Evolutionary conservation across 371 early-diverging fungal genomes (phyloP), one percentile per base, ranked within the genome.

Genomic region (Syncephalis plumigaleata): DNA sequence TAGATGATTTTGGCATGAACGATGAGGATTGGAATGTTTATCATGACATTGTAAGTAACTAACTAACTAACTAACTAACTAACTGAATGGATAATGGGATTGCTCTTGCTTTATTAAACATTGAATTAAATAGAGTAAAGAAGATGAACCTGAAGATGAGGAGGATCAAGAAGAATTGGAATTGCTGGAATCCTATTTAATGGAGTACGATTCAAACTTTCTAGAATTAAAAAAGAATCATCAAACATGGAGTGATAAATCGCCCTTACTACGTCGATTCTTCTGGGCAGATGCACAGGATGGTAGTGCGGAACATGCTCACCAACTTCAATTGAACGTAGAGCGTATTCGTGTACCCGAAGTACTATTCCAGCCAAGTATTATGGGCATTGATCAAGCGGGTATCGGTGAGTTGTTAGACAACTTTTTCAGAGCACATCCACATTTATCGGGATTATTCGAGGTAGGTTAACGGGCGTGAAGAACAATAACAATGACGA

Each of bases 21-120:
- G 91, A 90, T 55, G 83, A 77, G 7, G 91, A 91, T 53, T 92
- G 92, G 92, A 73, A 73, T 54, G 75, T 92, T 42, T 92, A 92
- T 51, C 70, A 84, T 24, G 83, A 87, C 56, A 87, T 91, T 47
- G 80, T 77, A 71, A 65, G 71, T 55, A 20, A n/a, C n/a, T n/a
- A n/a, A n/a, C n/a, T n/a, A n/a, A n/a, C n/a, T n/a, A n/a, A n/a
- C n/a, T n/a, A n/a, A n/a, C n/a, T n/a, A n/a, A n/a, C 18, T 20
- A 40, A 22, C 16, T 37, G 17, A 3, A 44, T 25, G 17, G 23
- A 9, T 25, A 46, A 23, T 44, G 27, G 15, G 3, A 1, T 13
- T 9, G 17, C 5, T 16, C 11, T 42, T 25, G 25, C 27, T 31
- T 24, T 39, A 1, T 15, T n/a, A n/a, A n/a, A n/a, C n/a, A n/a